A percentile compares a stretch with the other conserved stretches of the same genome.
These are phyloP conservation scores for Fraxinus quadrangulata DNA, from an alignment of 257 asterid genomes.

Conservation along the genomic window DNA sequence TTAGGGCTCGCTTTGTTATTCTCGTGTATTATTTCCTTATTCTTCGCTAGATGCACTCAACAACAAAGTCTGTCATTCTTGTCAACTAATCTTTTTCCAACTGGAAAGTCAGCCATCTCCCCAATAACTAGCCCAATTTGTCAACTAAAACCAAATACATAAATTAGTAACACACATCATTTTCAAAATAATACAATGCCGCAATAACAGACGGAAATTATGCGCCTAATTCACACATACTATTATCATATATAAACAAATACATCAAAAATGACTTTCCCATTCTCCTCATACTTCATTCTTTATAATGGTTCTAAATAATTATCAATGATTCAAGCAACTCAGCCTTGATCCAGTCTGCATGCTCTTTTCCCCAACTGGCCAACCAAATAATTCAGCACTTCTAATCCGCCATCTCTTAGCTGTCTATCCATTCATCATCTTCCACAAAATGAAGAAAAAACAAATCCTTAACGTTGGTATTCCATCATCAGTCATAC, in stretches of 20 bases:
- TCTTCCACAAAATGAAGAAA: neutral
- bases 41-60: too few relatives aligned
- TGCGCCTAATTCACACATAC: neutral
- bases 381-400: neutral
- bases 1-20: too few relatives aligned
- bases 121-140: too few relatives aligned
- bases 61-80: too few relatives aligned
- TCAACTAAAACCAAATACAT: too few relatives aligned
- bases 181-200: neutral
- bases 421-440: neutral
- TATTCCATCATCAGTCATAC: too few relatives aligned
- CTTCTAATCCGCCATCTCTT: neutral
- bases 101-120: too few relatives aligned
- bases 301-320: too few relatives aligned
- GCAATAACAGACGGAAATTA: neutral
- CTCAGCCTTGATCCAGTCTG: neutral
- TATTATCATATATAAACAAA: constrained; percentile 9
- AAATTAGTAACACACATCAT: too few relatives aligned
- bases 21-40: too few relatives aligned
- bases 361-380: neutral
- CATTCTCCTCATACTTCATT: neutral
- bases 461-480: neutral
- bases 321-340: too few relatives aligned
- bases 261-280: constrained; percentile 8
- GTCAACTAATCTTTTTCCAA: too few relatives aligned